Evolutionary conservation across 768 basidiomycete species (phyloP).

Genomic region (Lactarius indigo): DNA sequence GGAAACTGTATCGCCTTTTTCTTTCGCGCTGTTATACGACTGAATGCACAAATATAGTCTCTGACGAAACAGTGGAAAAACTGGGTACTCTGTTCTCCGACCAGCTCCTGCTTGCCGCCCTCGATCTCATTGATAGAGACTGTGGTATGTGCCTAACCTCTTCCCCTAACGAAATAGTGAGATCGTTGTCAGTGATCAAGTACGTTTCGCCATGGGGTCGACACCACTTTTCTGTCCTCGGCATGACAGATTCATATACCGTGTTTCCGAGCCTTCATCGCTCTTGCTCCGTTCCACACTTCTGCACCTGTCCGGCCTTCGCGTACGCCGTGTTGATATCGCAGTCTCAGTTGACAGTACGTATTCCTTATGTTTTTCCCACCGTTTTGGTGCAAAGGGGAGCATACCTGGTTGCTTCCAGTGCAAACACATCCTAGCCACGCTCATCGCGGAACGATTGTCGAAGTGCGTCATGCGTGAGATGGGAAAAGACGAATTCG

Average conservation of each 20-base stretch:
- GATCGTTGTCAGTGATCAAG: slow-evolving; percentile 50
- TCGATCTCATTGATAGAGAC: slow-evolving; percentile 73
- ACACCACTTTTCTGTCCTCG: slow-evolving; percentile 62
- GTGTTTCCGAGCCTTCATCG: slow-evolving; percentile 49
- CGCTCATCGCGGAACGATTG: slow-evolving; percentile 54
- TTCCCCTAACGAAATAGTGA: neutral
- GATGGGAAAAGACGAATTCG: slow-evolving; percentile 47
- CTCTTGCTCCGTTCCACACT: slow-evolving; percentile 40
- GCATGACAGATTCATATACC: slow-evolving; percentile 58
- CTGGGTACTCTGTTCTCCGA: slow-evolving; percentile 61
- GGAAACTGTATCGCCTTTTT: slow-evolving; percentile 32
- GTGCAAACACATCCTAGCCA: slow-evolving; percentile 82
- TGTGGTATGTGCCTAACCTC: slow-evolving; percentile 45
- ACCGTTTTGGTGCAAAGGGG: neutral
- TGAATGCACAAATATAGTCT: slow-evolving; percentile 31
- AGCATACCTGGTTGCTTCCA: slow-evolving; percentile 30
- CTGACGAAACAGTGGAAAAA: slow-evolving; percentile 52
- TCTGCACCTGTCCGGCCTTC: slow-evolving; percentile 77
- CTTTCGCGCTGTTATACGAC: neutral
- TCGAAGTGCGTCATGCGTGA: slow-evolving; percentile 48
- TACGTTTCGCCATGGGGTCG: slow-evolving; percentile 56
- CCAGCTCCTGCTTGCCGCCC: slow-evolving; percentile 58
- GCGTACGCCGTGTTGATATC: slow-evolving; percentile 57
- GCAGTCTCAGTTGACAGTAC: slow-evolving; percentile 62
- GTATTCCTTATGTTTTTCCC: slow-evolving; percentile 2